A percentile compares a stretch with the other conserved stretches of the same genome.
phyloP scores from a whole-genome alignment of 2,329 filamentous ascomycete genomes.

The Cytospora leucostoma region DNA sequence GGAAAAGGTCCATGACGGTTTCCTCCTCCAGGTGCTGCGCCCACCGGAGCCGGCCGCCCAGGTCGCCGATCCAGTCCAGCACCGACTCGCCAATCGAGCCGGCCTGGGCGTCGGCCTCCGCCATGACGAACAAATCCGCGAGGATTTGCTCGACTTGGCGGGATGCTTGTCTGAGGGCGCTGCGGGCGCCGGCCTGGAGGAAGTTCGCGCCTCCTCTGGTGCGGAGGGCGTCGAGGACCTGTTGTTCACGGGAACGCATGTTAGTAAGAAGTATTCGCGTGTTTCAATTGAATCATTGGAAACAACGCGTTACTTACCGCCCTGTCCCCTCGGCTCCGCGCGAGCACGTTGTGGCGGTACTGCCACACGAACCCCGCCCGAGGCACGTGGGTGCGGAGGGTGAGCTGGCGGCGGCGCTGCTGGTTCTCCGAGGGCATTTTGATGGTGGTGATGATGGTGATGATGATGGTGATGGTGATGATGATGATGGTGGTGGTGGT shows the following conservation, averaged over 20 bases:
- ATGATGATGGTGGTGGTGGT: too few relatives aligned
- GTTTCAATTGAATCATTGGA: too few relatives aligned
- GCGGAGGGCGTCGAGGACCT: not conserved
- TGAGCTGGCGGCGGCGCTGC: not conserved
- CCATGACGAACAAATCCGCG: conserved; percentile 1
- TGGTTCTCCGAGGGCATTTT: not conserved
- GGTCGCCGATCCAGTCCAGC: not conserved
- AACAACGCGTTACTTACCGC: not conserved
- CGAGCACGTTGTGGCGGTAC: not conserved
- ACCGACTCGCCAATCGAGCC: not conserved
- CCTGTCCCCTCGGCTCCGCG: not conserved
- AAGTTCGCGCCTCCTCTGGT: not conserved
- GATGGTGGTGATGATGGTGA: not conserved
- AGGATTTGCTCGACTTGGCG: not conserved
- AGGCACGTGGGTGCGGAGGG: not conserved
- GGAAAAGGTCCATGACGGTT: conserved; percentile 7
- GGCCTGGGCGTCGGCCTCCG: not conserved
- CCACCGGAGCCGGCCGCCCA: not conserved
- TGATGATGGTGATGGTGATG: not conserved
- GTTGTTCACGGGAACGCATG: not conserved
- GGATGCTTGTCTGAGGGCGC: too few relatives aligned
- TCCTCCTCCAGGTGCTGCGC: not conserved
- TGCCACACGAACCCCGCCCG: conserved; percentile 9
- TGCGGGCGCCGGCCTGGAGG: not conserved
- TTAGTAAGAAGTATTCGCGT: not conserved